These are phyloP conservation scores for Geotrichum cucujoidarum DNA, from an alignment of 1,139 yeast genomes.

Conservation along the genomic window DNA sequence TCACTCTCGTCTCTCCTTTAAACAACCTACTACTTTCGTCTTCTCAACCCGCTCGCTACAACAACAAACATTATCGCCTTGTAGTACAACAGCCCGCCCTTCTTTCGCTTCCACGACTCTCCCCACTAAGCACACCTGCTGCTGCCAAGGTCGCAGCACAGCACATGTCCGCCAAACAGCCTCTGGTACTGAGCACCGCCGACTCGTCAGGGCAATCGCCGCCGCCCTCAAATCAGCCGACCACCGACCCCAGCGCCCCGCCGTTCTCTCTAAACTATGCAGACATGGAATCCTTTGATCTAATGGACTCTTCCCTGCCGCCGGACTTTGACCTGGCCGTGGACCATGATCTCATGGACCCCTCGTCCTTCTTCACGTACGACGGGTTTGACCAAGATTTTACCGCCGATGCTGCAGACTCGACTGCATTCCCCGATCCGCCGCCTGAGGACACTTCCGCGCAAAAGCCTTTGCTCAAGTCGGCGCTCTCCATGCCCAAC, in stretches of 20 bases:
- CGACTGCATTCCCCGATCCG: background rate
- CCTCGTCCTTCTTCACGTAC: background rate
- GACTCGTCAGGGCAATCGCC: no score
- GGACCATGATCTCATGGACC: slow-evolving; percentile 3
- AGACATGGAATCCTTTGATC: background rate
- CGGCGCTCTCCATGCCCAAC: slow-evolving; percentile 13
- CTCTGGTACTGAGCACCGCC: background rate
- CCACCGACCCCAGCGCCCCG: background rate
- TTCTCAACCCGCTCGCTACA: no score
- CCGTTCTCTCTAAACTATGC: background rate
- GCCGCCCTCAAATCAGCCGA: no score
- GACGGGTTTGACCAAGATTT: background rate
- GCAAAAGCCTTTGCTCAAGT: slow-evolving; percentile 7
- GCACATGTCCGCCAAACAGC: background rate
- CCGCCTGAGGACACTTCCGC: background rate
- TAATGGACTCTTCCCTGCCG: background rate
- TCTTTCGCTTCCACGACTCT: background rate
- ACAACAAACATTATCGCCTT: no score
- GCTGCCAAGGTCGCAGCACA: background rate
- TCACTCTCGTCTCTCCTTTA: no score
- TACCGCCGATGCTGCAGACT: background rate
- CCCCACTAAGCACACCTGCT: background rate
- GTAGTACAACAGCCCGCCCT: background rate
- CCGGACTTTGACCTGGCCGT: slow-evolving; percentile 6
- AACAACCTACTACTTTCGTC: no score